A percentile compares a stretch with the other conserved stretches of the same genome.
Conservation (phyloP, 495 filamentous ascomycete genomes). For the Xylaria telfairii region DNA sequence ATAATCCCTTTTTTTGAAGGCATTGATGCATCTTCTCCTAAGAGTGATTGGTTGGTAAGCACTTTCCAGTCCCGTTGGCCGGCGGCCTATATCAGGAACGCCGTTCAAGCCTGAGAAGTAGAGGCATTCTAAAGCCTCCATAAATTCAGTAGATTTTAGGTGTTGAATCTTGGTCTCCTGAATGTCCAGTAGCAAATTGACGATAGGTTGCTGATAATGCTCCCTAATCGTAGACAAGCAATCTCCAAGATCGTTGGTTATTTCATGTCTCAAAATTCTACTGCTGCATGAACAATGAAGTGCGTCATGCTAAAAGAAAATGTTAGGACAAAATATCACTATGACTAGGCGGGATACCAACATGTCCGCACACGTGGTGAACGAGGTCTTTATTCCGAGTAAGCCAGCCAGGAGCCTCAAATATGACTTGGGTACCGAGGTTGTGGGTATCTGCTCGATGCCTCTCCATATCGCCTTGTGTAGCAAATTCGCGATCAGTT, state of each 20-base stretch:
- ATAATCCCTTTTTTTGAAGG: background rate
- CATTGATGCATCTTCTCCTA: background rate
- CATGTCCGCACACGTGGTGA: too few species aligned
- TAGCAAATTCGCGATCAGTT: too few species aligned
- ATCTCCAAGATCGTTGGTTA: background rate
- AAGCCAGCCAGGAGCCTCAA: too few species aligned
- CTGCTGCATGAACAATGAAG: too few species aligned
- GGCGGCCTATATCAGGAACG: background rate
- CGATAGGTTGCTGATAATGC: background rate
- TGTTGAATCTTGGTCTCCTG: background rate
- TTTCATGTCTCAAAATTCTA: background rate
- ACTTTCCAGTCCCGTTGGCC: background rate
- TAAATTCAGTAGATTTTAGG: constrained; percentile 2
- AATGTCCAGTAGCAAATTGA: background rate
- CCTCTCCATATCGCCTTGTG: too few species aligned
- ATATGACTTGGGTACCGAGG: too few species aligned
- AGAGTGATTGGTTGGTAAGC: background rate
- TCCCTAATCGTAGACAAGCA: background rate
- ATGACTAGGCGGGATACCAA: too few species aligned
- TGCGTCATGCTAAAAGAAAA: too few species aligned
- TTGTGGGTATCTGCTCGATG: too few species aligned
- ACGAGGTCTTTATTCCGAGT: too few species aligned
- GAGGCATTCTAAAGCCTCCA: background rate
- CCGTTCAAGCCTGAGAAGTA: background rate
- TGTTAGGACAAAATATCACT: too few species aligned